phyloP scores from a whole-genome alignment of 2,329 filamentous ascomycete genomes.

The Fusarium foetens region DNA sequence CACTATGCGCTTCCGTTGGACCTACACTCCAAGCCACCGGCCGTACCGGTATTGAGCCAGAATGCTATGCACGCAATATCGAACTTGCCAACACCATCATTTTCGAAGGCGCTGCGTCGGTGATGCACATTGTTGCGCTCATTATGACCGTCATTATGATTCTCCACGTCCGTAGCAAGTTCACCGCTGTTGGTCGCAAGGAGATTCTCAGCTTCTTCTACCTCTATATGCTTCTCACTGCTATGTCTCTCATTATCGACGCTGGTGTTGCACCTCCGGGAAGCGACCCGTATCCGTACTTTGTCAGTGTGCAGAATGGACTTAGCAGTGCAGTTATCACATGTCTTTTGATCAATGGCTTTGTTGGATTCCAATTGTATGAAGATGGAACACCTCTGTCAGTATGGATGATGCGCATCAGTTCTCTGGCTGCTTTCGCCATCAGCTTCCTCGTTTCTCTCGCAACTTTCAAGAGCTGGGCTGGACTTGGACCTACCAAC shows the following conservation, averaged over 20 bases:
- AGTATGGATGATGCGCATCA: constrained; percentile 88
- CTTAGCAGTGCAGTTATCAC: constrained; percentile 87
- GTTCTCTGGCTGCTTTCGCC: constrained; percentile 82
- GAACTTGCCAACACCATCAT: constrained; percentile 98
- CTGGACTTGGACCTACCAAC: constrained; percentile 83
- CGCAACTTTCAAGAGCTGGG: constrained; percentile 93
- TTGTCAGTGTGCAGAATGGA: constrained; percentile 87
- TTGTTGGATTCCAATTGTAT: constrained; percentile 97
- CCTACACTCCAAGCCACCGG: constrained; percentile 74
- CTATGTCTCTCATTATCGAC: constrained; percentile 89
- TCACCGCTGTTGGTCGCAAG: constrained; percentile 88
- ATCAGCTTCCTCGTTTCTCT: constrained; percentile 89
- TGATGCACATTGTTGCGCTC: constrained; percentile 90
- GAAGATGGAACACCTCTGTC: constrained; percentile 95
- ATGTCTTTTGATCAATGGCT: constrained; percentile 93
- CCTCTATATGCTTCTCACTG: constrained; percentile 89
- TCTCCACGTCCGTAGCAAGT: constrained; percentile 94
- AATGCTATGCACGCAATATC: constrained; percentile 94
- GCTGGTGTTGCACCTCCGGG: constrained; percentile 90
- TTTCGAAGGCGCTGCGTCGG: constrained; percentile 90
- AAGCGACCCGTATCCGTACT: constrained; percentile 85
- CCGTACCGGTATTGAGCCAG: constrained; percentile 82
- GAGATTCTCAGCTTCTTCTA: constrained; percentile 94
- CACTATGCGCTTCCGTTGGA: constrained; percentile 87
- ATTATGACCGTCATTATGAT: constrained; percentile 98